phyloP scores from a whole-genome alignment of 257 asterid genomes.

The Solanum clarkiae region DNA sequence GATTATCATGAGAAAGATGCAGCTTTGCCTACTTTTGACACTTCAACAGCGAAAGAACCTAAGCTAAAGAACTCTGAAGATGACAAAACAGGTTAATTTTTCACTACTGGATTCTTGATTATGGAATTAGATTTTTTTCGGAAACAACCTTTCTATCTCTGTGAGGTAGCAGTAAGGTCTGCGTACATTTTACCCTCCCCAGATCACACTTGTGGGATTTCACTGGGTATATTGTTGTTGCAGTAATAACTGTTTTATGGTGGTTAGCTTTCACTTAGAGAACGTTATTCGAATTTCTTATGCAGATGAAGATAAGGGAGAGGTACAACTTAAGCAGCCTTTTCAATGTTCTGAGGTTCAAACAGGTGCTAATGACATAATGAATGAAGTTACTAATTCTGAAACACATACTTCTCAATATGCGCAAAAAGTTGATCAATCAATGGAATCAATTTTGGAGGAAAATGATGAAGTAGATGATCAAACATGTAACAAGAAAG shows the following conservation, averaged over 20 bases:
- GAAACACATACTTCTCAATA: background rate
- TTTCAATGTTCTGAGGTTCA: conserved; percentile 2
- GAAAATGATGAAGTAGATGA: conserved; percentile 14
- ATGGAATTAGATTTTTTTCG: background rate
- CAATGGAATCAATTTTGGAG: conserved; percentile 7
- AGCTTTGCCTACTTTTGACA: conserved; percentile 2
- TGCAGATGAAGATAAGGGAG: background rate
- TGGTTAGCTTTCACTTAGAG: background rate
- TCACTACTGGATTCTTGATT: background rate
- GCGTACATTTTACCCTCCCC: too few species aligned
- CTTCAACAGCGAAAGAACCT: background rate
- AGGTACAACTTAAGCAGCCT: background rate
- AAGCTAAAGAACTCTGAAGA: background rate
- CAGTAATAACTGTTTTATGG: background rate
- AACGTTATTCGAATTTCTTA: background rate
- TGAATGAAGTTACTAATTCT: conserved; percentile 1
- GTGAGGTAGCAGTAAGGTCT: too few species aligned
- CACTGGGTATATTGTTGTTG: too few species aligned
- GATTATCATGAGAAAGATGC: conserved; percentile 14
- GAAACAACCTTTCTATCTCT: too few species aligned
- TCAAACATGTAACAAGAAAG: conserved; percentile 13
- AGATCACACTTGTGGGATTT: too few species aligned
- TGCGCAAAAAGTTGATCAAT: background rate
- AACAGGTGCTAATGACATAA: conserved; percentile 6
- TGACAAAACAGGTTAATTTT: conserved; percentile 24